Evolutionary conservation across 2,329 filamentous ascomycete species (phyloP).

Genomic region (Colletotrichum costaricense): DNA sequence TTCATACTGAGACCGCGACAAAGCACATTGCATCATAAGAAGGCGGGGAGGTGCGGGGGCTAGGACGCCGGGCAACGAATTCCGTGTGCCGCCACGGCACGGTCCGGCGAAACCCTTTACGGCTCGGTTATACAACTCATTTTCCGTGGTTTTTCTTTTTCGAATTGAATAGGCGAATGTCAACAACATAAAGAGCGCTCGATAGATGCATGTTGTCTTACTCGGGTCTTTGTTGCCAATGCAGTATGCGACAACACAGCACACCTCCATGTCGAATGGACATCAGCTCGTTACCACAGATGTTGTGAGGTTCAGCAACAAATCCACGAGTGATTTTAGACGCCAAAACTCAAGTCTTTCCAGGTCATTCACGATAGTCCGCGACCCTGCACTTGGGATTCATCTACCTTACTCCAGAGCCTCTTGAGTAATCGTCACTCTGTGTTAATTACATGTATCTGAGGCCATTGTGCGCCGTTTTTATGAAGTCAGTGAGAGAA

Average conservation of each 20-base stretch:
- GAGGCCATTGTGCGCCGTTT: too few relatives aligned
- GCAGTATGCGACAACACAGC: not conserved
- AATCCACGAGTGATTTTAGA: too few relatives aligned
- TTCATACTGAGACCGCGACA: not conserved
- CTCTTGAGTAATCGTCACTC: too few relatives aligned
- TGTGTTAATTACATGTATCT: too few relatives aligned
- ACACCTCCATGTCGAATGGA: not conserved
- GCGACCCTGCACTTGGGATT: too few relatives aligned
- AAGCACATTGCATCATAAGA: constrained; percentile 27
- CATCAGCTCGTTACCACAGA: too few relatives aligned
- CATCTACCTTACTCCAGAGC: too few relatives aligned
- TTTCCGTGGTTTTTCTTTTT: too few relatives aligned
- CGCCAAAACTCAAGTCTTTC: too few relatives aligned
- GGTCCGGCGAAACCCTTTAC: not conserved
- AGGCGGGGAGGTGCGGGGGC: constrained; percentile 30
- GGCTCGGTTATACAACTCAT: not conserved
- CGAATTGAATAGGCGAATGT: not conserved
- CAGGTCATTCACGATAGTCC: too few relatives aligned
- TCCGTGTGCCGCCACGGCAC: constrained; percentile 7
- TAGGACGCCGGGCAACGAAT: constrained; percentile 25
- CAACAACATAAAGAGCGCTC: not conserved
- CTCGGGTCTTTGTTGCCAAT: not conserved
- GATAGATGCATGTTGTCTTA: not conserved
- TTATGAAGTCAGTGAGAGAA: too few relatives aligned
- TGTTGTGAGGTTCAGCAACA: too few relatives aligned